Conservation (phyloP, 306 rosid genomes). For the Prunus salicina region DNA sequence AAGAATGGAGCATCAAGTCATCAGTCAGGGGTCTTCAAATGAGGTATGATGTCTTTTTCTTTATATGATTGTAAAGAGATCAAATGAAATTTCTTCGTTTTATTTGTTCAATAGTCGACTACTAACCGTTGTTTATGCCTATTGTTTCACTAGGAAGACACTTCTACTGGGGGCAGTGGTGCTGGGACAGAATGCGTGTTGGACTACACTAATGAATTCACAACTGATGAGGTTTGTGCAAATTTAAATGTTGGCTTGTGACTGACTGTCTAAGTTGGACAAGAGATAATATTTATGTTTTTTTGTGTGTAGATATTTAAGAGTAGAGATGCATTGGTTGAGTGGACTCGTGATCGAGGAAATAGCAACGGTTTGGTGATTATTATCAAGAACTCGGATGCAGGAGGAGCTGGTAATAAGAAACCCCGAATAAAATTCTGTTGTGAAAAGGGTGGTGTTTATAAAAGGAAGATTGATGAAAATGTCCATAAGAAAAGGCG, state of each 20-base stretch:
- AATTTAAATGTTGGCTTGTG: not conserved
- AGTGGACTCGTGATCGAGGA: not conserved
- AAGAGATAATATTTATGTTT: not conserved
- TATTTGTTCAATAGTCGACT: not conserved
- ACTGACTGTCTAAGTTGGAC: not conserved
- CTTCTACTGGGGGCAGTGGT: not conserved
- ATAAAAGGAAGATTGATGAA: not conserved
- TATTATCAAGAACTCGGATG: conserved; percentile 13
- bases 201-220: not conserved
- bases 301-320: not conserved
- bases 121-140: not conserved
- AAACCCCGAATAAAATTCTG: not conserved
- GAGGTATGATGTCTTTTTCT: not conserved
- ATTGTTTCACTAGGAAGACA: not conserved
- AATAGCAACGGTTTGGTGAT: not conserved
- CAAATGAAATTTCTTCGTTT: not conserved
- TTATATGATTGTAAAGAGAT: too few species aligned
- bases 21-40: not conserved
- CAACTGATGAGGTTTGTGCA: not conserved
- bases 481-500: not conserved
- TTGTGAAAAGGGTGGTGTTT: not conserved
- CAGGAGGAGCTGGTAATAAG: not conserved
- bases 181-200: not conserved
- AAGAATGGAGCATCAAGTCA: not conserved
- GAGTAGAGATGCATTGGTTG: conserved; percentile 5